Conservation (phyloP, 2,329 filamentous ascomycete genomes). For the Davidsoniella virescens region DNA sequence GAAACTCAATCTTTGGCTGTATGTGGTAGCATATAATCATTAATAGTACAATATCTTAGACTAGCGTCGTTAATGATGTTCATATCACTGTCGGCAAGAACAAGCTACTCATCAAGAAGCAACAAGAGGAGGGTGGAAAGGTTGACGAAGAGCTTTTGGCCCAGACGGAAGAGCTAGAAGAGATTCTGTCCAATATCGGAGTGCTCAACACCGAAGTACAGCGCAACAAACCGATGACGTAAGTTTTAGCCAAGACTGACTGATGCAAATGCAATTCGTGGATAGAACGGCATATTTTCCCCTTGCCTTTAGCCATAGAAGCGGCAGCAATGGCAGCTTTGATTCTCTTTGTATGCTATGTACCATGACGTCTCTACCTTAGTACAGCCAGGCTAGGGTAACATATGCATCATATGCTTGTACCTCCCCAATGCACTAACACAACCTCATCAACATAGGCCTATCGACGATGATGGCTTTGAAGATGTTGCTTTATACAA, state of each 20-base stretch:
- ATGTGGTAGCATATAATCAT: neutral
- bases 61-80: slow-evolving; percentile 85
- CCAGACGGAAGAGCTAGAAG: slow-evolving; percentile 5
- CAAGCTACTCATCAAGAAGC: slow-evolving; percentile 43
- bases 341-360: too few species aligned
- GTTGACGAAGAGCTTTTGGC: slow-evolving; percentile 1
- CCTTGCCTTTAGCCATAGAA: neutral
- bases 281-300: neutral
- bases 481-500: slow-evolving; percentile 72
- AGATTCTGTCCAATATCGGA: slow-evolving; percentile 70
- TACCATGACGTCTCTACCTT: neutral
- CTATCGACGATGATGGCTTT: slow-evolving; percentile 59
- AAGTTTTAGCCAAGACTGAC: slow-evolving; percentile 18
- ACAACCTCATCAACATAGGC: slow-evolving; percentile 29
- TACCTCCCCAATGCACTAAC: neutral
- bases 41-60: slow-evolving; percentile 33
- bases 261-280: neutral
- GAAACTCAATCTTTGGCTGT: neutral
- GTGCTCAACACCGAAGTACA: slow-evolving; percentile 88
- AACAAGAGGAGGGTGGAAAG: neutral
- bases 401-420: neutral
- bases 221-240: slow-evolving; percentile 70
- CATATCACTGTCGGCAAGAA: slow-evolving; percentile 52
- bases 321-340: neutral
- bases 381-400: too few species aligned